Evolutionary conservation across 305 asterid genomes (phyloP).

Genomic region (Withania somnifera): DNA sequence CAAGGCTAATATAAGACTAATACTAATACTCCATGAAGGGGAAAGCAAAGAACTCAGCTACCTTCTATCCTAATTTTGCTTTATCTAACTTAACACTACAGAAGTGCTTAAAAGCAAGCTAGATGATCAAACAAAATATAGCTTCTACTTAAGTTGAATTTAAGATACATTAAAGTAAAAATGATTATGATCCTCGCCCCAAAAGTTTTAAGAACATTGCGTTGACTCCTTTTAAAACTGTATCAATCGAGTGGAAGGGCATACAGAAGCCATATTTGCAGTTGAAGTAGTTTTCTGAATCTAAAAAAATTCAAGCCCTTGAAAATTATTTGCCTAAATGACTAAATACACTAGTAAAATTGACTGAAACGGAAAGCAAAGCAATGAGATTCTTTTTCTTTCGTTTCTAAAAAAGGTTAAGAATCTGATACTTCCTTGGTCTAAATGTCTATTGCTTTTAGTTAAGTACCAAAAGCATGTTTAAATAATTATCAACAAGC

Average conservation of each 20-base stretch:
- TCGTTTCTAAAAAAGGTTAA: not conserved
- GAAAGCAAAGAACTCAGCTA: no score
- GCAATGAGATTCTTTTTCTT: not conserved
- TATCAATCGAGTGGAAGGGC: not conserved
- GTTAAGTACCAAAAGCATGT: no score
- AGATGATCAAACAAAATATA: not conserved
- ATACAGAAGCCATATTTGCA: not conserved
- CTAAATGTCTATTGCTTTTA: no score
- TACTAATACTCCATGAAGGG: no score
- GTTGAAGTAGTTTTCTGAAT: not conserved
- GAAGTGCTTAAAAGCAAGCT: not conserved
- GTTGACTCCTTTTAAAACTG: not conserved
- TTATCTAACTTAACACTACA: no score
- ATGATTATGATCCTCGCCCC: not conserved
- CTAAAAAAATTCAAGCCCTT: not conserved
- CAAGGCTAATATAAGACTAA: no score
- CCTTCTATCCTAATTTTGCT: no score
- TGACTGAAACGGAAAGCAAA: not conserved
- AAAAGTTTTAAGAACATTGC: not conserved
- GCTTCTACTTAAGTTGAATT: not conserved
- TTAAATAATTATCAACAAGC: no score
- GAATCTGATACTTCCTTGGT: not conserved
- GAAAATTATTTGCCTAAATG: not conserved
- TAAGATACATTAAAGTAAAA: not conserved
- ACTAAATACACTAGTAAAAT: not conserved